Base-by-base conservation (phyloP, 2,329 filamentous ascomycete species). In the Neoscytalidium dimidiatum region DNA sequence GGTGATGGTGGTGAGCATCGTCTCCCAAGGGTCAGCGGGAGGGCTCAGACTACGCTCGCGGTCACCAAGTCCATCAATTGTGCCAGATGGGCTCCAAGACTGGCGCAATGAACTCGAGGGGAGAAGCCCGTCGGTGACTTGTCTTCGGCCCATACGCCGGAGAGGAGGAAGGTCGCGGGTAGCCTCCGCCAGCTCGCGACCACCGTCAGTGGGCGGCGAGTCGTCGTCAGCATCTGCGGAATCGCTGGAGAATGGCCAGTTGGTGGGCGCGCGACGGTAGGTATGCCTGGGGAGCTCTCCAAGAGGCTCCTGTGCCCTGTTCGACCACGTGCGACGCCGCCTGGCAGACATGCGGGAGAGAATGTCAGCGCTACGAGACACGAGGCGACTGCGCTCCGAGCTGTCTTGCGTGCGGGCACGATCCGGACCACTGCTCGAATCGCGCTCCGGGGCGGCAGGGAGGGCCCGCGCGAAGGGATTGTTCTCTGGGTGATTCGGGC, bases 41-140 rank as follows among this genome's bases (percentile, higher is more conserved):
- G 90, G 89, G 73, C 90, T 93, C n/a, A 92, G 80, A 75, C 92
- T 96, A 70, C 92, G 88, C 68, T 92, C 87, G 66, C 93, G 90
- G 77, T 97, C 92, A 41, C 92, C 93, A 17, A 97, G 84, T 3
- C 92, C 92, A 76, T 96, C 89, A 1, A 90, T 68, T 3, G 70
- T 71, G 2, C 70, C 69, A 33, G 56, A 31, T 6, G 75, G 75
- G 49, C 75, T 76, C 75, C 75, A 77, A 11, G 75, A 76, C 65
- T 77, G 75, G 64, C 75, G 74, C 41, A 77, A 68, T 26, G 76
- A 77, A 67, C 75, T 77, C 8, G 71, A 68, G 17, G 77, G 76
- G 33, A 77, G 66, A 0, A 75, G 74, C 0, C 74, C 74, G 65
- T 78, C 73, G 19, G 72, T 71, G 48, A 78, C 76, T 51, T 70